Evolutionary conservation across 192 early-diverging fungal genomes (phyloP).

Genomic region (Podila minutissima): DNA sequence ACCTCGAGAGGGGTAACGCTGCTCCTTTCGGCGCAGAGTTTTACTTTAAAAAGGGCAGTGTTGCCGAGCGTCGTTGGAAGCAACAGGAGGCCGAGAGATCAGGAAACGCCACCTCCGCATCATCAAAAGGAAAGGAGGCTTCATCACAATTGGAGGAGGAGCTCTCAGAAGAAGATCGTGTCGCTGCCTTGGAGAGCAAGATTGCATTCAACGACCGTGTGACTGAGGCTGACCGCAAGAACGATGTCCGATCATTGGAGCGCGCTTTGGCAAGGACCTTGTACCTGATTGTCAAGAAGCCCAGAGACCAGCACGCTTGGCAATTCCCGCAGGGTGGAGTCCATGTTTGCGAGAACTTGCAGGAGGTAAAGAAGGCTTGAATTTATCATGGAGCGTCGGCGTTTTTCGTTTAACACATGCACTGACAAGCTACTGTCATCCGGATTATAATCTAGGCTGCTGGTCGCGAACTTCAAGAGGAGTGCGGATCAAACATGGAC

Average conservation of each 20-base stretch:
- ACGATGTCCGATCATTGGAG: conserved; percentile 79
- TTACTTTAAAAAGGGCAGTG: conserved; percentile 83
- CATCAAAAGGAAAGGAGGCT: conserved; percentile 19
- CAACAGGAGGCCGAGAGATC: conserved; percentile 51
- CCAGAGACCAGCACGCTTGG: conserved; percentile 68
- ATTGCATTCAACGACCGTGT: conserved; percentile 63
- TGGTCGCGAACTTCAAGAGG: conserved; percentile 71
- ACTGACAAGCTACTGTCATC: not conserved
- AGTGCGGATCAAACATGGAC: conserved; percentile 81
- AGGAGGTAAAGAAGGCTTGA: conserved; percentile 60
- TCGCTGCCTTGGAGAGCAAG: conserved; percentile 57
- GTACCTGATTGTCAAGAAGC: conserved; percentile 83
- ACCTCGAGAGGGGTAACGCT: conserved; percentile 60
- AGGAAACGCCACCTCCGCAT: conserved; percentile 16
- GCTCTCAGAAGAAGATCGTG: conserved; percentile 52
- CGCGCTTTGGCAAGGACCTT: conserved; percentile 78
- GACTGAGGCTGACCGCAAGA: conserved; percentile 70
- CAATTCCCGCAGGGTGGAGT: conserved; percentile 76
- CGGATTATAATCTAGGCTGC: conserved; percentile 69
- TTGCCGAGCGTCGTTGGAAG: conserved; percentile 72
- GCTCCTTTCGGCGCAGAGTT: conserved; percentile 70
- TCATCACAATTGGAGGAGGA: conserved; percentile 20
- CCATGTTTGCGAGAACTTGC: conserved; percentile 72
- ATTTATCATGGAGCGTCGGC: not conserved
- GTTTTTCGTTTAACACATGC: too few relatives aligned